These are phyloP conservation scores for Elsinoe batatas DNA, from an alignment of 2,329 filamentous ascomycete species.

Conservation along the genomic window DNA sequence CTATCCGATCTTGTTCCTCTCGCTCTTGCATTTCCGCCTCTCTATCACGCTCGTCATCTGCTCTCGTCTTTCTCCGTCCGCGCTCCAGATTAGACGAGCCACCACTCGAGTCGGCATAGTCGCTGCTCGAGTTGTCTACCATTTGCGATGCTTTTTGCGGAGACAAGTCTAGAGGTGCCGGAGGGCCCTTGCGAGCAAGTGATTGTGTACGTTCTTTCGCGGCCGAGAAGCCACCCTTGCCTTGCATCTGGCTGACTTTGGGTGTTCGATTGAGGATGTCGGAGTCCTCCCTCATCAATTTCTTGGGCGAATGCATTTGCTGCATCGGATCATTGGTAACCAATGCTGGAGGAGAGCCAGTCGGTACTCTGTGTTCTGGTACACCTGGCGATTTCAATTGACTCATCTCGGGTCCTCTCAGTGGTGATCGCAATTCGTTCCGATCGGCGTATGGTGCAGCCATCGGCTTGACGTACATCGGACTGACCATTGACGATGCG, in stretches of 20 bases:
- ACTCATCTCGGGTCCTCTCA: background rate
- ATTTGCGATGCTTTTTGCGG: conserved; percentile 20
- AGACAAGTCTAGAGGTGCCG: conserved; percentile 69
- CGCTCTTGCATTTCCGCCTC: conserved; percentile 59
- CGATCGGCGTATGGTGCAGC: conserved; percentile 2
- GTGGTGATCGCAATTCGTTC: background rate
- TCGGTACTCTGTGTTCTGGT: conserved; percentile 10
- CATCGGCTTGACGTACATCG: conserved; percentile 12
- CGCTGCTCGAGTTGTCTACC: conserved; percentile 62
- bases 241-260: background rate
- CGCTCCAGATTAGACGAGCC: conserved; percentile 33
- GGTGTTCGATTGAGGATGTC: background rate
- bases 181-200: conserved; percentile 66
- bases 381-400: background rate
- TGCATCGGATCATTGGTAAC: background rate
- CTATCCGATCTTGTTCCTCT: conserved; percentile 61
- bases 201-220: conserved; percentile 25
- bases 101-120: conserved; percentile 61
- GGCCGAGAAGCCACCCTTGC: conserved; percentile 17
- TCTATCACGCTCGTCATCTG: conserved; percentile 74
- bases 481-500: conserved; percentile 7
- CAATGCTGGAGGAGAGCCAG: conserved; percentile 1
- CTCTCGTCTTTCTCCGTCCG: conserved; percentile 72
- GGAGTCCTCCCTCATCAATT: background rate
- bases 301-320: background rate